Conservation (phyloP, 1,284 basidiomycete genomes). For the Coriolopsis trogii region DNA sequence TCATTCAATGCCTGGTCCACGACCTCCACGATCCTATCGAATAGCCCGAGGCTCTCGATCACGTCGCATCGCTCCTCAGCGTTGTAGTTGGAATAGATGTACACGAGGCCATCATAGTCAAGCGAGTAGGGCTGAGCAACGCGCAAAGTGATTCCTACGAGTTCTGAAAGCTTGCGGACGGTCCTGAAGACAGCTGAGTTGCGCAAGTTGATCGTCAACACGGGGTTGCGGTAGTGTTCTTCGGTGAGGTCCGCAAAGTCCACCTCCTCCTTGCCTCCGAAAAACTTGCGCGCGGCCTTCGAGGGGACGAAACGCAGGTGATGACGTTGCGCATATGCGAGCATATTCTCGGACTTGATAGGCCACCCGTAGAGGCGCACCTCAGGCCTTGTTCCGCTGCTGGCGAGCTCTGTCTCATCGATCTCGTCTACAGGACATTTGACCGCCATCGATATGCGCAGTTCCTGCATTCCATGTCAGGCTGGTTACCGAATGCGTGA, state of each 20-base stretch:
- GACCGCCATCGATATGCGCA: too few relatives aligned
- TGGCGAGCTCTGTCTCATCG: too few relatives aligned
- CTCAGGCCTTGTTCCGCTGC: not conserved
- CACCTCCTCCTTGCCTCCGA: not conserved
- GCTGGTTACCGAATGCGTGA: too few relatives aligned
- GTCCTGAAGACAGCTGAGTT: not conserved
- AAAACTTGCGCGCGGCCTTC: not conserved
- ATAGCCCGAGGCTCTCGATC: not conserved
- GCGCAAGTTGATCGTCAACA: too few relatives aligned
- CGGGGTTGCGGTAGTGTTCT: not conserved
- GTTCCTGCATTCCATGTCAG: too few relatives aligned
- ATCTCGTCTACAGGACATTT: too few relatives aligned
- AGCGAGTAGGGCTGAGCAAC: not conserved
- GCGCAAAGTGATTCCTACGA: not conserved
- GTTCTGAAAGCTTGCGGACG: not conserved
- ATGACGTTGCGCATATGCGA: not conserved
- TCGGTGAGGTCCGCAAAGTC: constrained; percentile 3
- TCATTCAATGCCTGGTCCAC: constrained; percentile 1
- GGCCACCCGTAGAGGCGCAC: not conserved
- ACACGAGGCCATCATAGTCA: constrained; percentile 3
- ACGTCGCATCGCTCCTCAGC: not conserved
- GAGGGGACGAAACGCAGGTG: not conserved
- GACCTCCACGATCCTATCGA: not conserved
- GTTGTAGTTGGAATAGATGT: not conserved
- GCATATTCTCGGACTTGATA: not conserved